phyloP scores from a whole-genome alignment of 306 rosid species.

The barrel medic (Medicago truncatula) region MtrunA17r5.0-ANR NC_053048.1:37442001-37442500 shows the following conservation, averaged over 20 bases:
- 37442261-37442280: conserved; percentile 99
- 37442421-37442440: conserved; percentile 34
- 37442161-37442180: conserved; percentile 99
- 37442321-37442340: conserved; percentile 98
- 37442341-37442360: conserved; percentile 99
- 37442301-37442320: conserved; percentile 98
- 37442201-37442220: conserved; percentile 99
- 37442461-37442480: conserved; percentile 21
- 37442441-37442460: conserved; percentile 31
- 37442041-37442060: conserved; percentile 17
- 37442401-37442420: conserved; percentile 64
- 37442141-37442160: conserved; percentile 87
- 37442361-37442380: conserved; percentile 95
- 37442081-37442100: conserved; percentile 34
- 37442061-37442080: conserved; percentile 14
- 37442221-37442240: conserved; percentile 99
- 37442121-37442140: conserved; percentile 65
- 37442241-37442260: conserved; percentile 97
- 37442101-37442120: conserved; percentile 26
- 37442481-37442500: conserved; percentile 26
- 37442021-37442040: conserved; percentile 22
- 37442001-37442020: conserved; percentile 4
- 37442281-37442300: conserved; percentile 99
- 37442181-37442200: conserved; percentile 98
- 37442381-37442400: conserved; percentile 96